Evolutionary conservation across 345 rosid genomes (phyloP).

Genomic region (Bruguiera gymnorhiza): DNA sequence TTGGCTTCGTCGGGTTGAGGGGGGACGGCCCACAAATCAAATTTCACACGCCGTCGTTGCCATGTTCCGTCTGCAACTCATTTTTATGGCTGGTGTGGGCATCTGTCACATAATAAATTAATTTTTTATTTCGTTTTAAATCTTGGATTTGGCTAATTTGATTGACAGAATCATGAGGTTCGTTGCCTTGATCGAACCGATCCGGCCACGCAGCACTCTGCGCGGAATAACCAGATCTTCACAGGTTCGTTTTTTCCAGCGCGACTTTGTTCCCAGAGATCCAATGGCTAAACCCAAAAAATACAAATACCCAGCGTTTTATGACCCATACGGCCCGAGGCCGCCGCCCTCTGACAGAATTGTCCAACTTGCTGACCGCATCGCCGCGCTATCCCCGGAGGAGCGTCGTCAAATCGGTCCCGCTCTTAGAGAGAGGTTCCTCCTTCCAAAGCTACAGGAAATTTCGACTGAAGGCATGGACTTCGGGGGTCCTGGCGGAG

Average conservation of each 20-base stretch:
- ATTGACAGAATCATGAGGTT: slow-evolving; percentile 32
- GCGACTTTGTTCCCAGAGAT: slow-evolving; percentile 49
- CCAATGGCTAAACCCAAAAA: slow-evolving; percentile 43
- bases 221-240: slow-evolving; percentile 28
- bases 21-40: too few species aligned
- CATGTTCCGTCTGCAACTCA: too few species aligned
- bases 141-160: neutral
- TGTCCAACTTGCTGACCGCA: slow-evolving; percentile 51
- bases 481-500: slow-evolving; percentile 26
- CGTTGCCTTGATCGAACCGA: slow-evolving; percentile 22
- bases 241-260: slow-evolving; percentile 51
- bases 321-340: slow-evolving; percentile 57
- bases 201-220: slow-evolving; percentile 11
- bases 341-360: slow-evolving; percentile 52
- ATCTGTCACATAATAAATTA: too few species aligned
- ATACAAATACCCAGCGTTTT: slow-evolving; percentile 46
- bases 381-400: slow-evolving; percentile 36
- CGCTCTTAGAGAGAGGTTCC: slow-evolving; percentile 26
- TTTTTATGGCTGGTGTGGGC: too few species aligned
- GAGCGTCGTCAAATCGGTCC: slow-evolving; percentile 41
- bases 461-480: slow-evolving; percentile 35
- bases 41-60: too few species aligned
- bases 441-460: slow-evolving; percentile 30
- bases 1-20: too few species aligned
- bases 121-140: neutral